A percentile compares a stretch with the other conserved stretches of the same genome.
Conservation (phyloP, 768 basidiomycete genomes). For the Lactifluus piperatus region DNA sequence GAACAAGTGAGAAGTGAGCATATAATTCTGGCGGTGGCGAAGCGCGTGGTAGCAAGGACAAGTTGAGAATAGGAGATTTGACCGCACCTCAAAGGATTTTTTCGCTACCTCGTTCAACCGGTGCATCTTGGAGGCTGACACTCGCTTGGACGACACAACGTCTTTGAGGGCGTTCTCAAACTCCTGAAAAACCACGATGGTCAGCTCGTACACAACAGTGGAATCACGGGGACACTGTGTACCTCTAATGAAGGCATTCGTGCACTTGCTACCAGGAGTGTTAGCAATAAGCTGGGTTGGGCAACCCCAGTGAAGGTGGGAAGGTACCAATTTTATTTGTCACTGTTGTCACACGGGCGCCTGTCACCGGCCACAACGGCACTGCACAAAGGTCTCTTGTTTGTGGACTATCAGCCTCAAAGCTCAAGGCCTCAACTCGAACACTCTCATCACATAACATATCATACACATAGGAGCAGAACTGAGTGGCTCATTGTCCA, state of each 20-base stretch:
- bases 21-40: background rate
- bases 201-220: background rate
- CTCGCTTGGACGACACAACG: slow-evolving; percentile 70
- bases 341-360: slow-evolving; percentile 8
- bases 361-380: no score
- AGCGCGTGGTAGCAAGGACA: background rate
- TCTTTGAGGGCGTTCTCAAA: slow-evolving; percentile 79
- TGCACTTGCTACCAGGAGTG: background rate
- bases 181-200: slow-evolving; percentile 37
- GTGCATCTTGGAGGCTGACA: slow-evolving; percentile 82
- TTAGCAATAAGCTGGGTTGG: background rate
- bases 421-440: no score
- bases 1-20: background rate
- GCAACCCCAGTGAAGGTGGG: background rate
- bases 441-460: no score
- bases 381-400: background rate
- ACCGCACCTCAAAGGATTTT: slow-evolving; percentile 65
- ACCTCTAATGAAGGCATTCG: slow-evolving; percentile 24
- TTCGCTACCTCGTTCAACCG: slow-evolving; percentile 68
- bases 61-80: background rate
- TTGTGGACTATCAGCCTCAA: no score
- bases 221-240: background rate
- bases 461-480: no score
- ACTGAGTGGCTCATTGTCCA: no score
- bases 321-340: slow-evolving; percentile 6